Evolutionary conservation across 1,284 basidiomycete species (phyloP).

Genomic region (Kwoniella shivajii): DNA sequence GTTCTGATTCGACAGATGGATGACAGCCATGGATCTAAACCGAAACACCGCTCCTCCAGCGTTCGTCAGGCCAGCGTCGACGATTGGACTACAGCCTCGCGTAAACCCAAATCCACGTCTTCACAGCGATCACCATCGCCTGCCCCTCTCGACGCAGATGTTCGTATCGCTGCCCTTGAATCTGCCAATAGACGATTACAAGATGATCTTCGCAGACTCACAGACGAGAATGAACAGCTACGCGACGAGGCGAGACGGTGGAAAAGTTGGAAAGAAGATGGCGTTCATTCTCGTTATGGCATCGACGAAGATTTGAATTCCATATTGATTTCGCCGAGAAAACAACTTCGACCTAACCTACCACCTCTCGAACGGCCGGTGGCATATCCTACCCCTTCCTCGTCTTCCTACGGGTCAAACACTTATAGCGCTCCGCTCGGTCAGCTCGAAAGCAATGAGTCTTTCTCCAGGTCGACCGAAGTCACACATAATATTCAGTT

Average conservation of each 20-base stretch:
- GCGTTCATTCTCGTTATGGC: background rate
- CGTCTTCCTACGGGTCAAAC: background rate
- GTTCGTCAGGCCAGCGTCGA: background rate
- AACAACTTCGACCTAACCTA: constrained; percentile 1
- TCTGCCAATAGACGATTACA: constrained; percentile 41
- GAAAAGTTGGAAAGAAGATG: constrained; percentile 25
- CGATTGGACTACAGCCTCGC: background rate
- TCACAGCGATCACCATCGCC: constrained; percentile 12
- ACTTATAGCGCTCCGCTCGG: background rate
- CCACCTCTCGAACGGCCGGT: background rate
- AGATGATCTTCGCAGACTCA: constrained; percentile 30
- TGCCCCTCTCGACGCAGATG: constrained; percentile 24
- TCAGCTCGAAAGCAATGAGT: background rate
- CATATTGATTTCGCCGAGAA: too few relatives aligned
- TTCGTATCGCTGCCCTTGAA: constrained; percentile 39
- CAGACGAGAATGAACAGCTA: constrained; percentile 37
- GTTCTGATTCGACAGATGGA: constrained; percentile 28
- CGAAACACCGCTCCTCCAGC: constrained; percentile 4
- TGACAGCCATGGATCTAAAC: constrained; percentile 10
- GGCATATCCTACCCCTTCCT: constrained; percentile 4
- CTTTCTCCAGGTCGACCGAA: background rate
- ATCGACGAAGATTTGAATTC: too few relatives aligned
- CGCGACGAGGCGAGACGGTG: constrained; percentile 28
- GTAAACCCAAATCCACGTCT: constrained; percentile 1
- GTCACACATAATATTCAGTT: background rate